Conservation (phyloP, 1,284 basidiomycete genomes). For the Sanghuangporus weigelae region DNA sequence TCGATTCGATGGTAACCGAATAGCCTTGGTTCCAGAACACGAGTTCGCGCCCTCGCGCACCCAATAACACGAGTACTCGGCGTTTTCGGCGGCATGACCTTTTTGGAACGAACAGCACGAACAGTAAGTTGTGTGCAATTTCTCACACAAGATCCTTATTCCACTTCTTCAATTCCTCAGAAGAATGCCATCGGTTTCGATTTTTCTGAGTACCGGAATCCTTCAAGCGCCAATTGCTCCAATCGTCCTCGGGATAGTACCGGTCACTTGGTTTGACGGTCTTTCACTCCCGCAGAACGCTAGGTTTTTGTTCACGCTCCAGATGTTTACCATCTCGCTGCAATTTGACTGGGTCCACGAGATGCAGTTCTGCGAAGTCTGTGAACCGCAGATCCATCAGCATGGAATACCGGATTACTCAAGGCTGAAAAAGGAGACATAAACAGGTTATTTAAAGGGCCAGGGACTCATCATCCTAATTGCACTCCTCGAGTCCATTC, state of each 20-base stretch:
- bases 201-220: background rate
- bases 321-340: background rate
- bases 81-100: background rate
- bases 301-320: background rate
- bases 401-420: background rate
- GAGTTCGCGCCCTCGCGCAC: background rate
- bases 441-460: background rate
- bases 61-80: background rate
- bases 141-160: background rate
- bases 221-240: background rate
- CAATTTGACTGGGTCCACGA: background rate
- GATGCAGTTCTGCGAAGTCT: background rate
- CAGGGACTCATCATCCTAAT: background rate
- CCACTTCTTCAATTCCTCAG: background rate
- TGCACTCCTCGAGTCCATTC: constrained; percentile 1
- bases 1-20: background rate
- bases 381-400: background rate
- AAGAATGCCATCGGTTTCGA: background rate
- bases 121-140: background rate
- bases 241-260: background rate
- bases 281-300: background rate
- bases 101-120: background rate
- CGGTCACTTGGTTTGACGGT: background rate
- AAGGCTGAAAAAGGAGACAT: background rate
- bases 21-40: background rate